Conservation (phyloP, 148 eudicot genomes). For the Vaccinium corymbosum region DNA sequence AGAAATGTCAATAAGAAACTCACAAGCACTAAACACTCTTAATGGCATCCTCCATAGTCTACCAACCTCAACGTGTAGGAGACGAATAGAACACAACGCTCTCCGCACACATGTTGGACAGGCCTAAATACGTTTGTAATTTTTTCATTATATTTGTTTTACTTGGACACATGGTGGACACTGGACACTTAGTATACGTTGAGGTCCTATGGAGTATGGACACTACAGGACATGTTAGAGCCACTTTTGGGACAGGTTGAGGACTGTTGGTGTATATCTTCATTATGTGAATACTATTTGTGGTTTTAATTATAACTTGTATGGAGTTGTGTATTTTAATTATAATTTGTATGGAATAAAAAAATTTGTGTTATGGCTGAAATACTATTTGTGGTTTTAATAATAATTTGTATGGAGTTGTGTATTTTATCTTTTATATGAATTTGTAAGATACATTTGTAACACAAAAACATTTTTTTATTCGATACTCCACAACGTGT, state of each 20-base stretch:
- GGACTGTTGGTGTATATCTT: not conserved
- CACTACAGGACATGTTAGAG: not conserved
- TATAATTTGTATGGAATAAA: not conserved
- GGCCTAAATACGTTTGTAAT: not conserved
- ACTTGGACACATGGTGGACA: not conserved
- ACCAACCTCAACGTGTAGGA: not conserved
- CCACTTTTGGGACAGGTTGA: not conserved
- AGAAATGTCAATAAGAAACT: not conserved
- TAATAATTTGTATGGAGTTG: not conserved
- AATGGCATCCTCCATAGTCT: conserved; percentile 1
- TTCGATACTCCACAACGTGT: not conserved
- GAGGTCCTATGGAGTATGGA: not conserved
- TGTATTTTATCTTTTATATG: not conserved
- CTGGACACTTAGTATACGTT: not conserved
- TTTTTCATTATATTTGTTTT: not conserved
- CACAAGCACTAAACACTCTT: not conserved
- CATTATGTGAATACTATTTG: not conserved
- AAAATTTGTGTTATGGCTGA: too few relatives aligned
- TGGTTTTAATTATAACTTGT: too few relatives aligned
- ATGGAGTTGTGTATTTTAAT: not conserved
- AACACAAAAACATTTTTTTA: not conserved
- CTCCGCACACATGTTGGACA: not conserved
- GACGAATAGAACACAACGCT: not conserved
- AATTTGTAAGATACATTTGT: not conserved
- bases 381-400: too few relatives aligned